Evolutionary conservation across 345 rosid genomes (phyloP).

Genomic region (Boechera divaricarpa): DNA sequence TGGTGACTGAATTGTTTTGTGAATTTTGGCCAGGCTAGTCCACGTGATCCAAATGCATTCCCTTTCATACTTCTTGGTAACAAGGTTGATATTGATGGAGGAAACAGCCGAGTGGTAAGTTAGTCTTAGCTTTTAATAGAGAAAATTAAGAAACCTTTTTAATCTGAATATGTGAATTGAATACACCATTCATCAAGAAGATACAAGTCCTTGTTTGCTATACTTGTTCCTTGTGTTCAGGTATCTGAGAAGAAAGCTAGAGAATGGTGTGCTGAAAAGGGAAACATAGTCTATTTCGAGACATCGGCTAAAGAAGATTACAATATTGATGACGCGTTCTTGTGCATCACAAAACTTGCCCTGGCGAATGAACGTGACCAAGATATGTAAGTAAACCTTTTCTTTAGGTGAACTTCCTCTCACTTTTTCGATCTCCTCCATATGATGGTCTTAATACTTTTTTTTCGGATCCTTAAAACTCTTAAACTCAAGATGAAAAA

Average conservation of each 20-base stretch:
- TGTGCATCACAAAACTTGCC: slow-evolving; percentile 83
- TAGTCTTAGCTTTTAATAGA: neutral
- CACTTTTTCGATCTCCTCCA: neutral
- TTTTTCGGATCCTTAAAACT: neutral
- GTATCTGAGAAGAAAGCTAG: slow-evolving; percentile 98
- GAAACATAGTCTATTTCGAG: slow-evolving; percentile 89
- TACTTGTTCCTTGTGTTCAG: slow-evolving; percentile 41
- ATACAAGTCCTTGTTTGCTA: neutral
- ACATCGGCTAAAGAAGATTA: slow-evolving; percentile 96
- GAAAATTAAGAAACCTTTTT: neutral
- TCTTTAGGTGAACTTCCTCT: neutral
- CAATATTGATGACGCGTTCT: slow-evolving; percentile 86
- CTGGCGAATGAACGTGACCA: slow-evolving; percentile 80
- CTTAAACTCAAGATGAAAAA: neutral
- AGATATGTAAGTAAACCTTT: slow-evolving; percentile 69
- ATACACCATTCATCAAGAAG: neutral
- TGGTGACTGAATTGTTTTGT: neutral
- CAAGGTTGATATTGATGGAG: slow-evolving; percentile 98
- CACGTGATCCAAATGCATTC: slow-evolving; percentile 70
- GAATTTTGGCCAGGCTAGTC: slow-evolving; percentile 65
- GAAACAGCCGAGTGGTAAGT: slow-evolving; percentile 97
- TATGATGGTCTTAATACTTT: neutral
- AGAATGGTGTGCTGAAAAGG: slow-evolving; percentile 94
- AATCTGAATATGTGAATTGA: neutral
- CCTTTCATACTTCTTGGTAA: slow-evolving; percentile 95